Evolutionary conservation across 1,284 basidiomycete genomes (phyloP).

Genomic region (Ustilago hordei): DNA sequence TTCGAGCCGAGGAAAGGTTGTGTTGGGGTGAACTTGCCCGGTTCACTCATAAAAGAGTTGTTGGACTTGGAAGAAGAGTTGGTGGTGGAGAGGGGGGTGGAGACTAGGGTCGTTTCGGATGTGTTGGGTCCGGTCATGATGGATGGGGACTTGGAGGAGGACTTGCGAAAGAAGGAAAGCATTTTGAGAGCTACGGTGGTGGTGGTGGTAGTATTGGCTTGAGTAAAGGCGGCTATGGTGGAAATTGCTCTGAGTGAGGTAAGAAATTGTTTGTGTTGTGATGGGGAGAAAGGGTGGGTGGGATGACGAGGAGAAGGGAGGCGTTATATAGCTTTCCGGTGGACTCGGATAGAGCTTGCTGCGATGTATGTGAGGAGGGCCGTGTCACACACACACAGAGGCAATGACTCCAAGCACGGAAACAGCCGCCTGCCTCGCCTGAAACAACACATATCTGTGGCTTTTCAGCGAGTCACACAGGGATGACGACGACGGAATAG

Average conservation of each 20-base stretch:
- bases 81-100: conserved; percentile 8
- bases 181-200: conserved; percentile 21
- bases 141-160: conserved; percentile 6
- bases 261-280: neutral
- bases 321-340: conserved; percentile 1
- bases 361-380: too few relatives aligned
- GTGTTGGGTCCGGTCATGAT: conserved; percentile 37
- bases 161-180: conserved; percentile 44
- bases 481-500: neutral
- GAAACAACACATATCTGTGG: neutral
- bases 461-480: neutral
- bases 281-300: neutral
- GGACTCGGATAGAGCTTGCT: neutral
- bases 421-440: neutral
- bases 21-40: conserved; percentile 16
- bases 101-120: conserved; percentile 38
- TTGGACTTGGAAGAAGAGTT: neutral
- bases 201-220: conserved; percentile 7
- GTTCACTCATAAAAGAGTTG: neutral
- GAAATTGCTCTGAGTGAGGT: neutral
- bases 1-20: conserved; percentile 20
- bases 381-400: too few relatives aligned
- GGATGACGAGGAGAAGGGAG: neutral
- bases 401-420: neutral
- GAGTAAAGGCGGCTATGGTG: conserved; percentile 5